Base-by-base conservation (phyloP, 2,329 filamentous ascomycete species). In the Neophaeococcomyces mojaviensis region DNA sequence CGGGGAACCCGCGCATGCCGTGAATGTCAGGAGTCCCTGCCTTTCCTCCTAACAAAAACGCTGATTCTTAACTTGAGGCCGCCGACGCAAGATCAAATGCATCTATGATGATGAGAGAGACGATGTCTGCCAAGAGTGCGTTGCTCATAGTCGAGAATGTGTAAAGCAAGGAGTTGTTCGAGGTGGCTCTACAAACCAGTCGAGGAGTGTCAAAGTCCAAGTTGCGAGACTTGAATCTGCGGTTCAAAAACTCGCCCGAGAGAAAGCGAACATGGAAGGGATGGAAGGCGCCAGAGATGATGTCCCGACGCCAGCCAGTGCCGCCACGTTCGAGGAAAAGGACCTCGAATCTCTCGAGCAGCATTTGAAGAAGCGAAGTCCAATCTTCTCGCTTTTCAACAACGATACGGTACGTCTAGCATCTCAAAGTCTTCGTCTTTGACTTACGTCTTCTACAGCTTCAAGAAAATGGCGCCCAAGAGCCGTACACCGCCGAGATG, bases 21-120 rank as follows among this genome's bases (percentile, higher is more conserved):
- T 15, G 54, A 56, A 44, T 56, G 54, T 55, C 49, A 10, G 54
- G 51, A 31, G 28, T 24, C 34, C 20, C n/a, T 39, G 15, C 15
- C 34, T 39, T 38, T 24, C 32, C 28, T 38, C 38, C 38, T 16
- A 19, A 20, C 15, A 28, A 24, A 33, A 10, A 32, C 18, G 9
- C 20, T 16, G 35, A 33, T 43, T 39, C 13, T 26, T 43, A 5
- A 40, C 31, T 19, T 37, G 26, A 56, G 54, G 54, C 43, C 54
- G 54, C n/a, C 50, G 54, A n/a, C 50, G 54, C 20, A 56, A 56
- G 39, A 52, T 56, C 16, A 56, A 54, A 48, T 56, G 54, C 48
- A 55, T 42, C 33, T 56, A 53, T 22, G 39, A 49, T 19, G 24
- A 39, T 16, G 32, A 20, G 13, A 35, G 36, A 15, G 24, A 39